These are phyloP conservation scores for Omphalotus olearius DNA, from an alignment of 1,284 basidiomycete genomes.

Conservation along the genomic window DNA sequence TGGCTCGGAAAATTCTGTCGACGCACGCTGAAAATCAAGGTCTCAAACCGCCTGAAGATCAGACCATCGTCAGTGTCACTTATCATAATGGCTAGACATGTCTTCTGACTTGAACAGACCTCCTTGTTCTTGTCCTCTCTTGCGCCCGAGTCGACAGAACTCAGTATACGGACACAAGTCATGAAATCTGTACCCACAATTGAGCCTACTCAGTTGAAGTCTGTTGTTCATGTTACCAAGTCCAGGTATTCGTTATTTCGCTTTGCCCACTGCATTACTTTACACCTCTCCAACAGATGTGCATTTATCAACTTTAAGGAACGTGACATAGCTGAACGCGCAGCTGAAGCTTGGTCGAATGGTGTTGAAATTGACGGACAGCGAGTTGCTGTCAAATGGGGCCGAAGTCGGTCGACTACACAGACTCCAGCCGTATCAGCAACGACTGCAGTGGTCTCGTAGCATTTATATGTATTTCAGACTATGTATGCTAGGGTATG, in stretches of 20 bases:
- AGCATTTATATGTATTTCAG: slow-evolving; percentile 4
- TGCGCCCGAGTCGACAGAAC: slow-evolving; percentile 70
- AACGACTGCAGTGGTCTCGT: slow-evolving; percentile 15
- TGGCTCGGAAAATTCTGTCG: slow-evolving; percentile 83
- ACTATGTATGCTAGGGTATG: background rate
- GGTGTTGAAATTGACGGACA: slow-evolving; percentile 85
- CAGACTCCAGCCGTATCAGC: slow-evolving; percentile 20
- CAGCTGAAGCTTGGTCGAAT: slow-evolving; percentile 82
- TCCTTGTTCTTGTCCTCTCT: slow-evolving; percentile 91
- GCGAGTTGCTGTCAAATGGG: slow-evolving; percentile 83
- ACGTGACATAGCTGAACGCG: slow-evolving; percentile 76
- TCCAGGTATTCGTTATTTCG: slow-evolving; percentile 43
- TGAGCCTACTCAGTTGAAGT: slow-evolving; percentile 69
- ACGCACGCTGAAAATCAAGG: slow-evolving; percentile 75
- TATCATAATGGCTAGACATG: background rate
- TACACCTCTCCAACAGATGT: slow-evolving; percentile 50
- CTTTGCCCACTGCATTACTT: slow-evolving; percentile 18
- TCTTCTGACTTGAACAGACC: slow-evolving; percentile 46
- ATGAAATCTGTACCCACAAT: slow-evolving; percentile 68
- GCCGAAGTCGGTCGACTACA: slow-evolving; percentile 54
- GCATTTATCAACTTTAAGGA: slow-evolving; percentile 95
- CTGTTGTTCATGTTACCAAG: slow-evolving; percentile 83
- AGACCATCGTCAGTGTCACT: slow-evolving; percentile 63
- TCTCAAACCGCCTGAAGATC: slow-evolving; percentile 86
- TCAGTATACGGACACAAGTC: slow-evolving; percentile 74